Percentiles rank a stretch among this genome's conserved stretches.
These are phyloP conservation scores for Reutealis trisperma DNA, from an alignment of 345 rosid species.

Conservation along the genomic window DNA sequence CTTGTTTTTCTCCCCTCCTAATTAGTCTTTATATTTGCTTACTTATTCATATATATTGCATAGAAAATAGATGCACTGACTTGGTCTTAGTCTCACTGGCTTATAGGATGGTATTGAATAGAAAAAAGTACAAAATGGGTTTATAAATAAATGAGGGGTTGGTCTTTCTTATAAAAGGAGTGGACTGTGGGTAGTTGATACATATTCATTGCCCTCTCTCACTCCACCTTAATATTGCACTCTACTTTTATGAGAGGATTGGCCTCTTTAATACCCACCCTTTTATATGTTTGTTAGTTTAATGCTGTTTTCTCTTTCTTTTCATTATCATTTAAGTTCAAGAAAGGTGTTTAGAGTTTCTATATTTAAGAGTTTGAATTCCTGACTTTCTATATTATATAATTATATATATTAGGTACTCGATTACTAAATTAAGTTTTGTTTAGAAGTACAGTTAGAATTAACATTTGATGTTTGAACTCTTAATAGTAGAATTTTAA, in stretches of 20 bases:
- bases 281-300: not conserved
- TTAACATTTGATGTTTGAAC: no score
- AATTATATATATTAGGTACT: no score
- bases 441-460: no score
- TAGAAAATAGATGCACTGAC: not conserved
- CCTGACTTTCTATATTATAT: no score
- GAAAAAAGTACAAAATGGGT: conserved; percentile 19
- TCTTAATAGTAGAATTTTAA: no score
- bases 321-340: no score
- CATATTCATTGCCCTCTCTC: conserved; percentile 27
- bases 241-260: conserved; percentile 5
- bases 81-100: not conserved
- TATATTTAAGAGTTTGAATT: no score
- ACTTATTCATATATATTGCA: no score
- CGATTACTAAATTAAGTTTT: no score
- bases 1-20: not conserved
- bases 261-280: not conserved
- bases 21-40: not conserved
- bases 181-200: conserved; percentile 35
- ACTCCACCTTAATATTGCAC: not conserved
- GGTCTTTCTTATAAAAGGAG: conserved; percentile 25
- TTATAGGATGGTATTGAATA: not conserved
- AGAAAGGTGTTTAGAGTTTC: no score
- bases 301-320: not conserved
- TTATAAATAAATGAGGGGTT: conserved; percentile 36